Percentiles rank a stretch among this genome's conserved stretches.
phyloP scores from a whole-genome alignment of 768 basidiomycete genomes.

The Mycena alexandri region DNA sequence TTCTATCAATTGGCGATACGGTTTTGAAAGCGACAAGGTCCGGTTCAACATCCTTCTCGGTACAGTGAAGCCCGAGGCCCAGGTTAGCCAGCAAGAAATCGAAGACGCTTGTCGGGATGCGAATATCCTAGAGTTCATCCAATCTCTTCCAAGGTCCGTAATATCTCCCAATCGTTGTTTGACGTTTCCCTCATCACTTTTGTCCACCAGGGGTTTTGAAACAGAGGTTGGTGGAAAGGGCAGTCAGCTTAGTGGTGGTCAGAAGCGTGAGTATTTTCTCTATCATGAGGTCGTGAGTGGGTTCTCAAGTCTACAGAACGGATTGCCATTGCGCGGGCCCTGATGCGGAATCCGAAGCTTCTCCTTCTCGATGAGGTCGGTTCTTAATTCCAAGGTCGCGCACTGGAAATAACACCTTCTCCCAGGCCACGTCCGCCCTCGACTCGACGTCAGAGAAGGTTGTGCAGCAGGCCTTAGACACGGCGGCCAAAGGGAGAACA shows the following conservation, averaged over 20 bases:
- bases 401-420: constrained; percentile 29
- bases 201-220: constrained; percentile 77
- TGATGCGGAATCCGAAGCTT: constrained; percentile 90
- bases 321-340: constrained; percentile 89
- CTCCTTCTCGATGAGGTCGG: constrained; percentile 81
- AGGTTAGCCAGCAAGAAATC: constrained; percentile 90
- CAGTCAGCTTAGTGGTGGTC: constrained; percentile 89
- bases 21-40: constrained; percentile 7
- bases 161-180: neutral
- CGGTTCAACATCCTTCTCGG: constrained; percentile 94
- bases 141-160: constrained; percentile 77
- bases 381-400: constrained; percentile 30
- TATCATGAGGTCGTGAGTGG: no score
- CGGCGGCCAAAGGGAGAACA: constrained; percentile 91
- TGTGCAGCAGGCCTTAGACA: constrained; percentile 92
- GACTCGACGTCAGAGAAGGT: constrained; percentile 88
- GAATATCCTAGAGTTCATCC: constrained; percentile 92
- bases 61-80: constrained; percentile 76
- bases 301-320: no score
- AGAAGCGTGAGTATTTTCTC: constrained; percentile 73
- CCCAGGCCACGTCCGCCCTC: constrained; percentile 84
- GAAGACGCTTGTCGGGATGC: constrained; percentile 89
- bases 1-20: neutral
- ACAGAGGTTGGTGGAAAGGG: constrained; percentile 94
- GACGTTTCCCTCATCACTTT: constrained; percentile 16